These are phyloP conservation scores for Colletotrichum sp. DNA, from an alignment of 2,329 filamentous ascomycete species.

Conservation along the genomic window DNA sequence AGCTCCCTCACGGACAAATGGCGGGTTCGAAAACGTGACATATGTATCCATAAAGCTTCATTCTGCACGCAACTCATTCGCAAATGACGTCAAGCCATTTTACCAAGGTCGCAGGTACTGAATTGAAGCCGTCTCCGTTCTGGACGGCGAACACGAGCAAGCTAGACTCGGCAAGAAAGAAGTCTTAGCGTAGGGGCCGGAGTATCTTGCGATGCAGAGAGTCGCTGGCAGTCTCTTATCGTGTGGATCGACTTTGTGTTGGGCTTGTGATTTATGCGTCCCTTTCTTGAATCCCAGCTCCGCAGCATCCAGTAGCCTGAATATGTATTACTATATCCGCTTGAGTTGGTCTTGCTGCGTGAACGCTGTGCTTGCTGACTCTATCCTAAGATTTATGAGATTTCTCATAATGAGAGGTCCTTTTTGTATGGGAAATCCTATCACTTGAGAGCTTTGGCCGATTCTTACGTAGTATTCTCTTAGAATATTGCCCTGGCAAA, in stretches of 20 bases:
- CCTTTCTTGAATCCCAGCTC: not conserved
- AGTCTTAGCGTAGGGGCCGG: not conserved
- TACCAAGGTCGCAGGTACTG: not conserved
- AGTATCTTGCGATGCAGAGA: not conserved
- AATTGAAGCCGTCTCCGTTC: not conserved
- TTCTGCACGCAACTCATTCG: not conserved
- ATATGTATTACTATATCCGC: not conserved
- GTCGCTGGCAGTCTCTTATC: not conserved
- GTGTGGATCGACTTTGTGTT: not conserved
- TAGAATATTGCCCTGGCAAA: not conserved
- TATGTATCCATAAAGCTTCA: not conserved
- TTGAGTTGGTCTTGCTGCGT: not conserved
- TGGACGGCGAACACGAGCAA: not conserved
- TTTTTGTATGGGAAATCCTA: not conserved
- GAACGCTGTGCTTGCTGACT: not conserved
- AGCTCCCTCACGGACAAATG: not conserved
- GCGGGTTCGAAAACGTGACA: not conserved
- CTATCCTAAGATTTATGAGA: not conserved
- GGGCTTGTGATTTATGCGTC: not conserved
- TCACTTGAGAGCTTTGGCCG: not conserved
- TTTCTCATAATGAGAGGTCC: not conserved
- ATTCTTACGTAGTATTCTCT: accelerated
- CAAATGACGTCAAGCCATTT: not conserved
- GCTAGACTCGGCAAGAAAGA: not conserved
- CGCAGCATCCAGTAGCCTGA: not conserved